phyloP scores from a whole-genome alignment of 2,329 filamentous ascomycete species.

The Ophiostoma montium region DNA sequence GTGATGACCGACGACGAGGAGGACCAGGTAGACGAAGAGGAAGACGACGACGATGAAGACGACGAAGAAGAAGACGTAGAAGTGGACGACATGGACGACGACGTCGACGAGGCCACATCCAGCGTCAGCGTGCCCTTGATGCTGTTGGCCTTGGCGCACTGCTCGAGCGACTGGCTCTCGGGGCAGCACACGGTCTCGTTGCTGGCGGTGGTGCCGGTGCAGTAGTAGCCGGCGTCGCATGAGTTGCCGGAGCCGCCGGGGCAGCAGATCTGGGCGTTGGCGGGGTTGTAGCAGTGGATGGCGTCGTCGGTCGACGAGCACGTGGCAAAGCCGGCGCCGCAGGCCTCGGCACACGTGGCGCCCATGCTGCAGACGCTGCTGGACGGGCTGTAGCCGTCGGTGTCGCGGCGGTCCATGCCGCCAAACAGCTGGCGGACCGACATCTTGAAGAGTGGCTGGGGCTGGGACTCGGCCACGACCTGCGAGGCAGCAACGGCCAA shows the following conservation, averaged over 20 bases:
- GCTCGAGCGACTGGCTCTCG: constrained; percentile 34
- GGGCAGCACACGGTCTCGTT: constrained; percentile 47
- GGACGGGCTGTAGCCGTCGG: constrained; percentile 33
- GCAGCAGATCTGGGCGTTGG: constrained; percentile 41
- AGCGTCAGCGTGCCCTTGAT: constrained; percentile 35
- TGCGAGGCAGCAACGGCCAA: constrained; percentile 23
- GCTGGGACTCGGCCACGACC: constrained; percentile 20
- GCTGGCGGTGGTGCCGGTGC: constrained; percentile 35
- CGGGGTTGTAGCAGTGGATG: constrained; percentile 45
- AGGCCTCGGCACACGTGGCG: constrained; percentile 39
- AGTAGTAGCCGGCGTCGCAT: constrained; percentile 48
- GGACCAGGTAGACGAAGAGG: constrained; percentile 17
- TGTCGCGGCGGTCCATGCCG: constrained; percentile 27
- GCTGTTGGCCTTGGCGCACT: constrained; percentile 38
- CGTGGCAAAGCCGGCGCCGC: constrained; percentile 33
- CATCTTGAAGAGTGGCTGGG: constrained; percentile 21
- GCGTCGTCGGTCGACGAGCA: constrained; percentile 34
- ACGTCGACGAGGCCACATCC: constrained; percentile 25
- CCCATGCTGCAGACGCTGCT: constrained; percentile 34
- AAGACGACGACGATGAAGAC: constrained; percentile 16
- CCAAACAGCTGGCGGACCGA: constrained; percentile 25
- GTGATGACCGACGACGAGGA: constrained; percentile 15
- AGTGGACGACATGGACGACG: constrained; percentile 16
- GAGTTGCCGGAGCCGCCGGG: constrained; percentile 42
- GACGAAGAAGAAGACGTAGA: constrained; percentile 15